Evolutionary conservation across 257 asterid genomes (phyloP).

Genomic region (Capsicum pubescens): DNA sequence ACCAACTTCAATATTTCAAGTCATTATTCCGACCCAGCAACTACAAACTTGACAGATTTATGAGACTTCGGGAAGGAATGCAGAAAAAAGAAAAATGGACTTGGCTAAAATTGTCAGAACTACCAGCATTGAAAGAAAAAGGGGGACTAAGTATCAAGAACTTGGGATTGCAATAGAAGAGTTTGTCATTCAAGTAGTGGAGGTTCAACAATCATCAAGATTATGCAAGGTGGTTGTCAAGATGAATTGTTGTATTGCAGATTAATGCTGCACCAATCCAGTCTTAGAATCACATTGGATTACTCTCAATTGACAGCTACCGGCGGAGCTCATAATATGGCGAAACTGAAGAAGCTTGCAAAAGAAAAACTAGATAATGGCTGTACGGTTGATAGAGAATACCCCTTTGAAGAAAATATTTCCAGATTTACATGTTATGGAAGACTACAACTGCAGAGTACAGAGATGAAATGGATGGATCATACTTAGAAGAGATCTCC

Average conservation of each 20-base stretch:
- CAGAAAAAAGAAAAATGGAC: background rate
- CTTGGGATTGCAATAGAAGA: background rate
- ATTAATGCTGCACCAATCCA: constrained; percentile 4
- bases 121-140: background rate
- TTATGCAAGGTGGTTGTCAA: background rate
- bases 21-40: background rate
- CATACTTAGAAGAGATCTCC: background rate
- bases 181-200: background rate
- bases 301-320: background rate
- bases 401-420: background rate
- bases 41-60: background rate
- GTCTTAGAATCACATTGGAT: background rate
- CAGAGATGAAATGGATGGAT: constrained; percentile 20
- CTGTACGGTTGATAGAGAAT: background rate
- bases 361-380: background rate
- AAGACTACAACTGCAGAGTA: background rate
- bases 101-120: background rate
- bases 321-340: background rate
- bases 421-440: background rate
- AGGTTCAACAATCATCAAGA: background rate
- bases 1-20: background rate
- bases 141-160: background rate
- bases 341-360: background rate
- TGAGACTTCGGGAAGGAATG: background rate
- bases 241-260: background rate